phyloP scores from a whole-genome alignment of 1,139 yeast species.

The Barnettozyma hawaiiensis region DNA sequence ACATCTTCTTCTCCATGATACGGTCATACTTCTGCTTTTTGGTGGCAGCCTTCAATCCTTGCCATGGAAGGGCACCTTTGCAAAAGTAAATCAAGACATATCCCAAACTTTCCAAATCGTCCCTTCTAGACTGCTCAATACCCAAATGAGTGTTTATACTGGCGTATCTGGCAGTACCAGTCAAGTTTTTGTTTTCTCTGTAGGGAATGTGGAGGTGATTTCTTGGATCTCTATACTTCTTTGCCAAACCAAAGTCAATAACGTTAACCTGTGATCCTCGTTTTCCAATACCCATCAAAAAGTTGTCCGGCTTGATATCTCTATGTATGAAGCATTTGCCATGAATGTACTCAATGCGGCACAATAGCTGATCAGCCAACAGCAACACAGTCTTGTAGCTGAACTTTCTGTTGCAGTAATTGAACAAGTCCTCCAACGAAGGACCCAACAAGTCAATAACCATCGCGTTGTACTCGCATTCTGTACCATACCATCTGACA shows the following conservation, averaged over 20 bases:
- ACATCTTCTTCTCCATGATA: conserved; percentile 93
- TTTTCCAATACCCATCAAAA: conserved; percentile 93
- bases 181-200: conserved; percentile 90
- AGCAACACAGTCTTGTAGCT: conserved; percentile 88
- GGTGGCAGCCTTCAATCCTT: conserved; percentile 94
- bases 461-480: conserved; percentile 94
- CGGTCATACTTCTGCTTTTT: conserved; percentile 96
- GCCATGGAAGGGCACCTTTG: conserved; percentile 97
- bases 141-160: conserved; percentile 95
- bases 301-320: conserved; percentile 92
- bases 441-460: conserved; percentile 96
- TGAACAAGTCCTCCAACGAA: conserved; percentile 89
- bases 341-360: conserved; percentile 92
- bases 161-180: conserved; percentile 97
- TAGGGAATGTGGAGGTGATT: conserved; percentile 95
- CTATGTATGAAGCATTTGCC: conserved; percentile 93
- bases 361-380: conserved; percentile 89
- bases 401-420: conserved; percentile 91
- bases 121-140: conserved; percentile 93
- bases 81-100: conserved; percentile 92
- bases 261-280: conserved; percentile 94
- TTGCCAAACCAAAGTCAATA: conserved; percentile 95
- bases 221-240: conserved; percentile 91
- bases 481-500: conserved; percentile 96
- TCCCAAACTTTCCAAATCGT: conserved; percentile 92